Base-by-base conservation (phyloP, 306 rosid genomes). In the Sesbania bispinosa region DNA sequence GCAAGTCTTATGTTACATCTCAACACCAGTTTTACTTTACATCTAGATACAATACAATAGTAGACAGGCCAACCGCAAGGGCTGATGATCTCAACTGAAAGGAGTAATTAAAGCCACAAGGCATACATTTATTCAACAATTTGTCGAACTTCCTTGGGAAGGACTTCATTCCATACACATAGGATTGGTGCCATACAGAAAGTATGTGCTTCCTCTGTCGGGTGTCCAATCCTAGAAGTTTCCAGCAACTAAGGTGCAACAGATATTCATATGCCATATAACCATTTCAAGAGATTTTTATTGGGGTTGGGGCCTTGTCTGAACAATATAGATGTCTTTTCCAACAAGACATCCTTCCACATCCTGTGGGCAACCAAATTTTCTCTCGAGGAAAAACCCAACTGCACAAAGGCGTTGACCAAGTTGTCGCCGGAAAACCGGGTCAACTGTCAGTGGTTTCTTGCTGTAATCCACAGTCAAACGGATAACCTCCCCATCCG, bases 381-480 rank as follows among this genome's bases (percentile, higher is more conserved):
- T 94, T 76, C 82, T 80, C 76, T 89, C 96, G 1, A 94, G 90
- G 81, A 94, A 91, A 81, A 82, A 83, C 30, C 99, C 99, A 32
- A 94, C 93, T 0, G 96, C 86, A 61, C 93, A 84, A n/a, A 91
- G 93, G 26, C 93, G 96, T 73, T 88, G 97, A 74, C 97, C 97
- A 7, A 94, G 83, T 64, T 91, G 91, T 39, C 71, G 75, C 7
- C 97, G 93, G 82, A 83, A 91, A 36, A 66, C 75, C 15, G 97
- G 86, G 51, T 94, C 96, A 66, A 83, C 74, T 5, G 96, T 86
- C 32, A 91, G 70, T 29, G 88, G 85, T 73, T 94, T 91, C 84
- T 91, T 88, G 85, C 97, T 89, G 84, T 89, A 94, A 83, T 94
- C 97, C 67, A 94, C 93, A 1, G 90, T 91, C 84, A 85, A 77